These are phyloP conservation scores for Termitomyces titanicus DNA, from an alignment of 768 basidiomycete genomes.

Conservation along the genomic window DNA sequence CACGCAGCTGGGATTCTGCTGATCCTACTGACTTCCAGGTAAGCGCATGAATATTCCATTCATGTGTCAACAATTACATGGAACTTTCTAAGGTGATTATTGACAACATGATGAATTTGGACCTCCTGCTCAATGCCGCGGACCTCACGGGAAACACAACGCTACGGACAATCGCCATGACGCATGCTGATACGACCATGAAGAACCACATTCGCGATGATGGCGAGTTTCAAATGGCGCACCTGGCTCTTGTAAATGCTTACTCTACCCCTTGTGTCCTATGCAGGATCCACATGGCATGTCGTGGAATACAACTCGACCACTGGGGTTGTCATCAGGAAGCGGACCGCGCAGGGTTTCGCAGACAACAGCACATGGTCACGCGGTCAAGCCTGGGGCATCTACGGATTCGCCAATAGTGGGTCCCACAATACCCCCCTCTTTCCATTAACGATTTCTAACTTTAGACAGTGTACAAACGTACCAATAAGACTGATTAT, in stretches of 20 bases:
- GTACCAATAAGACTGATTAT: constrained; percentile 47
- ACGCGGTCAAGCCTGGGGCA: constrained; percentile 70
- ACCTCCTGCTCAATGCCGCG: constrained; percentile 59
- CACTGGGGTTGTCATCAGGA: constrained; percentile 57
- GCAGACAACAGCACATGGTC: constrained; percentile 70
- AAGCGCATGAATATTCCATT: neutral
- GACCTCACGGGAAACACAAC: constrained; percentile 58
- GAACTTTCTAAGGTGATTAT: constrained; percentile 54
- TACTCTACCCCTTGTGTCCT: neutral
- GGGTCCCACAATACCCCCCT: constrained; percentile 17
- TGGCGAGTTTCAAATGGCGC: constrained; percentile 32
- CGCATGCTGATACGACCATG: constrained; percentile 67
- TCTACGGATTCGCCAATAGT: constrained; percentile 73
- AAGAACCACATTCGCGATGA: constrained; percentile 63
- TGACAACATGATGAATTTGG: constrained; percentile 81
- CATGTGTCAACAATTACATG: neutral
- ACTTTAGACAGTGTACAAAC: constrained; percentile 49
- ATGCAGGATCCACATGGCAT: constrained; percentile 51
- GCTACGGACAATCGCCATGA: constrained; percentile 57
- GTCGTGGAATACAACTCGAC: constrained; percentile 67
- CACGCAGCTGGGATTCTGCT: constrained; percentile 62
- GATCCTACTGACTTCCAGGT: constrained; percentile 44
- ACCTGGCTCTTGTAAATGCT: neutral
- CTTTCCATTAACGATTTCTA: neutral
- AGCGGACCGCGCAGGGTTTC: constrained; percentile 61